These are phyloP conservation scores for Priceomyces medius DNA, from an alignment of 805 yeast species.

Conservation along the genomic window DNA sequence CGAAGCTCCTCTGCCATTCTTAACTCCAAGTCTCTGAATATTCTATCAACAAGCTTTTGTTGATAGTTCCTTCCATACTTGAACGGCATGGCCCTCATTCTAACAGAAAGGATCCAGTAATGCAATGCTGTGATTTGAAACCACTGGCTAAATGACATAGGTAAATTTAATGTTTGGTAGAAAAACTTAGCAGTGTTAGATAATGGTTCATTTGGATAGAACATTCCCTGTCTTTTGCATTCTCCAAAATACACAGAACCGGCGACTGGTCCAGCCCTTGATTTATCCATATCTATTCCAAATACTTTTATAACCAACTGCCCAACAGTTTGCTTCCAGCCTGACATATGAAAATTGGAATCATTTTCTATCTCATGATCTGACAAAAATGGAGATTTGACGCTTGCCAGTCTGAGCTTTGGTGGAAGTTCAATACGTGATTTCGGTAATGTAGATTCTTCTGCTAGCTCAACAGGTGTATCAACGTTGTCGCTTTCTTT, in stretches of 20 bases:
- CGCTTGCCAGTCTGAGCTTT: constrained; percentile 35
- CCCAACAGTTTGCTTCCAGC: constrained; percentile 50
- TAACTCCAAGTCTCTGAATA: constrained; percentile 85
- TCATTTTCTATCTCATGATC: constrained; percentile 37
- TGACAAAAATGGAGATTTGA: constrained; percentile 40
- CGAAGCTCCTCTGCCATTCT: constrained; percentile 85
- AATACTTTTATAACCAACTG: constrained; percentile 61
- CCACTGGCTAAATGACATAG: constrained; percentile 92
- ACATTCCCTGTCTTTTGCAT: constrained; percentile 82
- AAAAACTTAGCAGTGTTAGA: constrained; percentile 77
- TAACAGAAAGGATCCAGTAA: constrained; percentile 87
- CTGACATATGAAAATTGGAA: constrained; percentile 35
- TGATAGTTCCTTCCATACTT: constrained; percentile 87
- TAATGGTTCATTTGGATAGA: constrained; percentile 69
- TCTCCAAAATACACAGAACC: constrained; percentile 84
- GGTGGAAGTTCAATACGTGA: constrained; percentile 33
- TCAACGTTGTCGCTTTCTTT: constrained; percentile 9
- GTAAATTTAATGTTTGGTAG: constrained; percentile 79
- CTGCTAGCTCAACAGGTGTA: constrained; percentile 37
- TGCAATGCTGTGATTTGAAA: constrained; percentile 89
- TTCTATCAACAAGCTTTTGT: constrained; percentile 84
- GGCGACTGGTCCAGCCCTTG: constrained; percentile 92
- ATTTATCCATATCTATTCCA: constrained; percentile 83
- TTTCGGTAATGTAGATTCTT: constrained; percentile 41
- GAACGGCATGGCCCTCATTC: constrained; percentile 96